Conservation (phyloP, 345 rosid genomes). For the Brassica napus region DNA sequence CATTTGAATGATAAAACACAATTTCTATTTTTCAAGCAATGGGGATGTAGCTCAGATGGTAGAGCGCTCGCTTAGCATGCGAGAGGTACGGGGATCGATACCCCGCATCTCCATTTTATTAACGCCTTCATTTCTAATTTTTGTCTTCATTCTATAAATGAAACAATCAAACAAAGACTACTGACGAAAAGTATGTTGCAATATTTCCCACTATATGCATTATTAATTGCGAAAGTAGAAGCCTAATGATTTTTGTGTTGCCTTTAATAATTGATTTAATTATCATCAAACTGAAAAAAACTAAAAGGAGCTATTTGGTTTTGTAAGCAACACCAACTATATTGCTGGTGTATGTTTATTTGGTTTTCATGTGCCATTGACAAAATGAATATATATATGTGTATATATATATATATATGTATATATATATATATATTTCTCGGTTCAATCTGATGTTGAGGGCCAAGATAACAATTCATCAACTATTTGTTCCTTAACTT, state of each 20-base stretch:
- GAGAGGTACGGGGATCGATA: slow-evolving; percentile 90
- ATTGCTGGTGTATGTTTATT: background rate
- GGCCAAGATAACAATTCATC: background rate
- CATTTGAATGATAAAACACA: background rate
- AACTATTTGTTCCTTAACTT: background rate
- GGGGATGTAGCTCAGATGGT: slow-evolving; percentile 95
- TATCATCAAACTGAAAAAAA: background rate
- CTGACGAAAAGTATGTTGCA: background rate
- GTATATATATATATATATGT: no score
- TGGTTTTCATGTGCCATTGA: no score
- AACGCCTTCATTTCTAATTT: background rate
- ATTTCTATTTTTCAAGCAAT: background rate
- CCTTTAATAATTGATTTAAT: background rate
- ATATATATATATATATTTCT: no score
- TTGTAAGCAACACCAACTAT: background rate
- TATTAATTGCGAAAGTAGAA: background rate
- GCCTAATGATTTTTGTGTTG: background rate
- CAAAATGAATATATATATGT: no score
- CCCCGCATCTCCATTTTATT: slow-evolving; percentile 68
- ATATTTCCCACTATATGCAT: background rate
- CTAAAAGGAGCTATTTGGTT: background rate
- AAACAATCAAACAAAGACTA: background rate
- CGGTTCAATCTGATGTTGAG: no score
- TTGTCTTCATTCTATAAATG: background rate
- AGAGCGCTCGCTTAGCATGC: slow-evolving; percentile 94